A percentile compares a stretch with the other conserved stretches of the same genome.
These are phyloP conservation scores for Helicostylum pulchrum DNA, from an alignment of 192 early-diverging fungal genomes.

Conservation along the genomic window DNA sequence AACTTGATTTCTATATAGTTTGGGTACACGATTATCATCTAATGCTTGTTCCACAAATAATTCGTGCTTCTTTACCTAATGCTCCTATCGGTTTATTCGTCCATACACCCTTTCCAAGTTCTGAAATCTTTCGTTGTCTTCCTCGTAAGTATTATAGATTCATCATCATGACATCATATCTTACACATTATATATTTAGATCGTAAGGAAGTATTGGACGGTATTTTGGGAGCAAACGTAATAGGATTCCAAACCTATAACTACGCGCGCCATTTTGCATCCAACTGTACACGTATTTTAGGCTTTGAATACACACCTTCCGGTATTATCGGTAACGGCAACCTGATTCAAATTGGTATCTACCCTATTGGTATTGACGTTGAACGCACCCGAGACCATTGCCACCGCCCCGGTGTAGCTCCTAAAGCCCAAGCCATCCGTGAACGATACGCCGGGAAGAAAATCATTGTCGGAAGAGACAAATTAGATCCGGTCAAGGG, in stretches of 20 bases:
- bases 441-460: conserved; percentile 84
- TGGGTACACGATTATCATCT: conserved; percentile 99
- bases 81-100: conserved; percentile 93
- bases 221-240: conserved; percentile 89
- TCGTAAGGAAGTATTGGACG: conserved; percentile 79
- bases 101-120: conserved; percentile 95
- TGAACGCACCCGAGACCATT: conserved; percentile 59
- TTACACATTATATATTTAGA: conserved; percentile 28
- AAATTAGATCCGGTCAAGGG: conserved; percentile 93
- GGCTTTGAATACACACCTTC: conserved; percentile 88
- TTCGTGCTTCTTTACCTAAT: conserved; percentile 73
- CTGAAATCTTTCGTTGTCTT: conserved; percentile 93
- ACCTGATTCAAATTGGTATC: conserved; percentile 76
- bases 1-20: conserved; percentile 39
- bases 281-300: conserved; percentile 89
- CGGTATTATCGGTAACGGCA: conserved; percentile 81
- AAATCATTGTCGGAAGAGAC: conserved; percentile 95
- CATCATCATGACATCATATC: neutral
- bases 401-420: conserved; percentile 61
- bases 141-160: conserved; percentile 49
- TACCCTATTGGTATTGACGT: conserved; percentile 99
- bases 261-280: conserved; percentile 91
- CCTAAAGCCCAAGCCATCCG: conserved; percentile 77
- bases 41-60: conserved; percentile 84
- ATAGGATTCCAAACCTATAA: conserved; percentile 98